Base-by-base conservation (phyloP, 2,329 filamentous ascomycete species). In the Neoascochyta sp. region DNA sequence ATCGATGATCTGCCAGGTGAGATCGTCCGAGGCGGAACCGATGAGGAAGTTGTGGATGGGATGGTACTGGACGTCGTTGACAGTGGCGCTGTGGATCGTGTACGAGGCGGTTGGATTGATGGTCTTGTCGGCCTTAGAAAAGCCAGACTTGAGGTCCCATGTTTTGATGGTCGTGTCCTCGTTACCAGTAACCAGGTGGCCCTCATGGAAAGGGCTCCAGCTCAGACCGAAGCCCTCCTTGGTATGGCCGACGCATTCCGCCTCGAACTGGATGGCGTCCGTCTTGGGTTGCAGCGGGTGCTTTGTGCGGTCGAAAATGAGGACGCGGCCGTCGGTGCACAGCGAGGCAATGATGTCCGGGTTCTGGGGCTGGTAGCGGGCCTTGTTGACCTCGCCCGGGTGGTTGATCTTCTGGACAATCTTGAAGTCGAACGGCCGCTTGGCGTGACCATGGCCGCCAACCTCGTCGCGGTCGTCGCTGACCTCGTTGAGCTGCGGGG, bases 11-110 rank as follows among this genome's bases (percentile, higher is more conserved):
- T 95, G 86, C 39, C 96, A 78, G 6, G 87, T 95, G 47, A 92
- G 75, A 60, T 98, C 92, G 60, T 98, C 92, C 4, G 92, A 96
- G 3, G 95, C 92, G 10, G 86, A 90, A 41, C 90, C 93, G 40
- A 98, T 85, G 38, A 60, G 51, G 43, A 93, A 81, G 49, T 81
- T 80, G 43, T 90, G 86, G 23, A 88, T 76, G 7, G 90, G 89
- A 52, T 96, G 90, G 58, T 94, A 87, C 65, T 96, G 88, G 17
- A 98, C 89, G 55, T 98, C 92, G 62, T 98, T 98, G 58, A 98
- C 92, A 31, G 92, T 85, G 15, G 90, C 81, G 12, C 75, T 81
- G 63, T 98, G 93, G 46, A 95, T 86, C 1, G 80, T 90, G 65
- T 92, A 96, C 21, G 78, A 83, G 26, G 82, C 77, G 4, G 74